phyloP scores from a whole-genome alignment of 2,329 filamentous ascomycete genomes.

The Trichoderma koningiopsis region DNA sequence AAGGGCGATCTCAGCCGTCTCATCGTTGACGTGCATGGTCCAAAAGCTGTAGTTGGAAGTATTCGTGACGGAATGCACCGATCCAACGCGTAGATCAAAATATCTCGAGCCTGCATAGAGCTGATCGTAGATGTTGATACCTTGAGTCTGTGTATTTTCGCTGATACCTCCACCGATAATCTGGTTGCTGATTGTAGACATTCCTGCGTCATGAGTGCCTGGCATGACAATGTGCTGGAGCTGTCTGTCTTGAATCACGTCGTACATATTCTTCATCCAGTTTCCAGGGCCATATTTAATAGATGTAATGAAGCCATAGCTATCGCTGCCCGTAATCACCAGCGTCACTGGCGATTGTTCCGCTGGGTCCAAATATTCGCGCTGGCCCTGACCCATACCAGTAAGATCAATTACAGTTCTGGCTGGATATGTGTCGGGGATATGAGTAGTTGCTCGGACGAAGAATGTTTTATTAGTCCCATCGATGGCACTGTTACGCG shows the following conservation, averaged over 20 bases:
- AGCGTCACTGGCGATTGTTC: slow-evolving; percentile 37
- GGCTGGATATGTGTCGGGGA: slow-evolving; percentile 32
- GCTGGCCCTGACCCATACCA: slow-evolving; percentile 39
- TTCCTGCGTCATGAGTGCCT: slow-evolving; percentile 53
- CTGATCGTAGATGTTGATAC: slow-evolving; percentile 48
- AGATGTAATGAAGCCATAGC: slow-evolving; percentile 38
- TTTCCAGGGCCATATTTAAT: slow-evolving; percentile 34
- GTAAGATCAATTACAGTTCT: slow-evolving; percentile 37
- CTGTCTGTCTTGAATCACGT: slow-evolving; percentile 41
- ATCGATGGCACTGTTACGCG: too few relatives aligned
- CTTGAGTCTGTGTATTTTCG: slow-evolving; percentile 50
- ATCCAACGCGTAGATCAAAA: slow-evolving; percentile 51
- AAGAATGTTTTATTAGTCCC: slow-evolving; percentile 38
- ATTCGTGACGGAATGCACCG: slow-evolving; percentile 29
- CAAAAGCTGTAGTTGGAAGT: slow-evolving; percentile 40
- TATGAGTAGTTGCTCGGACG: slow-evolving; percentile 37
- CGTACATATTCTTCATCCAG: slow-evolving; percentile 40
- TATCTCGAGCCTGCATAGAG: slow-evolving; percentile 49
- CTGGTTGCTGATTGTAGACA: slow-evolving; percentile 44
- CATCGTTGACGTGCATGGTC: slow-evolving; percentile 45
- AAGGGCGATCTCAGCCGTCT: slow-evolving; percentile 40
- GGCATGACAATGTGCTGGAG: slow-evolving; percentile 51
- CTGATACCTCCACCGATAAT: slow-evolving; percentile 41
- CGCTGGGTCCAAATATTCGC: slow-evolving; percentile 39
- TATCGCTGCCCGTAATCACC: slow-evolving; percentile 41